Evolutionary conservation across 73 alveolate species (phyloP), one percentile per base, ranked within the genome.

Genomic region (Paraurostyla sp.): DNA sequence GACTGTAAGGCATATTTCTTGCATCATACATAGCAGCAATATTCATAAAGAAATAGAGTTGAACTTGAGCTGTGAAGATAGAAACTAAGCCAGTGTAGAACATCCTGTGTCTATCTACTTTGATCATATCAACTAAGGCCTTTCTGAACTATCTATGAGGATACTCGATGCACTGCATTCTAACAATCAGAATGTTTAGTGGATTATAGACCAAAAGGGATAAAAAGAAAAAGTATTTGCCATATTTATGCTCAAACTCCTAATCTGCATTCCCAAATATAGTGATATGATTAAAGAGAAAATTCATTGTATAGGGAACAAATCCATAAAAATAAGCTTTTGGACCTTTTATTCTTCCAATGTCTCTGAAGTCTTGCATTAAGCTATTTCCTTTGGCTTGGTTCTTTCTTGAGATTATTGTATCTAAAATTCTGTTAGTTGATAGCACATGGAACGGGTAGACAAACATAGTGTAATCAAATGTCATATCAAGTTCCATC

Each of bases 361-460:
- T 73, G 20, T 43, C 71, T 18, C 40, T 73, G 11, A 73, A 73
- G 33, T 49, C 86, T 25, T 4, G 30, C 7, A 43, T 2, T 27
- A 73, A n/a, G n/a, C 71, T 73, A 1, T 20, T 23, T 6, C 20
- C 30, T 13, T 2, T 45, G 46, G 27, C 33, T 3, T 45, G 18
- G 3, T 73, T 36, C 3, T 29, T 40, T 45, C 86, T 73, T 29
- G 71, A 73, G 3, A 73, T 73, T 16, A 49, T 27, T 7, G 71
- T 49, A 48, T 73, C 86, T 48, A 73, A 25, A n/a, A 73, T 49
- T 46, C 86, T 73, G 29, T 73, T 73, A 0, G 86, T 73, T 11
- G 65, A 49, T 9, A 73, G 52, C 6, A 73, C 71, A 73, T 73
- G 86, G 25, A 73, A 45, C 23, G 86, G 86, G 29, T 48, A 73